Percentiles rank a stretch among this genome's conserved stretches.
These are phyloP conservation scores for Phlyctochytrium planicorne DNA, from an alignment of 192 early-diverging fungal species.

Conservation along the genomic window DNA sequence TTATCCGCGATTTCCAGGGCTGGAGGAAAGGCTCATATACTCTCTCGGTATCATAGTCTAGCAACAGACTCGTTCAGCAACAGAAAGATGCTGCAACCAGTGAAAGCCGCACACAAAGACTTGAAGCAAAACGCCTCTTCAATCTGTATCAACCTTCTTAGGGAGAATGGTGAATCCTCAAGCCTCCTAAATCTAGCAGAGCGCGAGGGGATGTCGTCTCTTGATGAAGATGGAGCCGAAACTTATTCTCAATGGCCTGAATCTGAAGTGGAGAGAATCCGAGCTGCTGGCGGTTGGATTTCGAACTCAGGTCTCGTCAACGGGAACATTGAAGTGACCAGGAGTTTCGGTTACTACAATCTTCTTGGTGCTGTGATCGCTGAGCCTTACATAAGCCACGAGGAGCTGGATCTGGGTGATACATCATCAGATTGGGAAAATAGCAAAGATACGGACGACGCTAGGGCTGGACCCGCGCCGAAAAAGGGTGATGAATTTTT, in stretches of 20 bases:
- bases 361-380: conserved; percentile 80
- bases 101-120: neutral
- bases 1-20: conserved; percentile 76
- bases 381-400: conserved; percentile 72
- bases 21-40: conserved; percentile 62
- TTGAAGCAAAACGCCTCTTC: too few relatives aligned
- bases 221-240: conserved; percentile 2
- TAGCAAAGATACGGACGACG: conserved; percentile 1
- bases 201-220: too few relatives aligned
- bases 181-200: too few relatives aligned
- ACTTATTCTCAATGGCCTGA: conserved; percentile 10
- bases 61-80: conserved; percentile 19
- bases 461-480: neutral
- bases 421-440: neutral
- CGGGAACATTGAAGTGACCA: conserved; percentile 70
- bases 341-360: conserved; percentile 86
- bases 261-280: conserved; percentile 68
- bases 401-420: conserved; percentile 69
- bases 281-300: conserved; percentile 77
- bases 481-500: conserved; percentile 50
- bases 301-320: conserved; percentile 73
- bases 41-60: conserved; percentile 73
- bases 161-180: too few relatives aligned
- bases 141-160: too few relatives aligned
- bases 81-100: neutral